A percentile compares a stretch with the other conserved stretches of the same genome.
Evolutionary conservation across 306 rosid species (phyloP).

Genomic region (Trifolium fragiferum): DNA sequence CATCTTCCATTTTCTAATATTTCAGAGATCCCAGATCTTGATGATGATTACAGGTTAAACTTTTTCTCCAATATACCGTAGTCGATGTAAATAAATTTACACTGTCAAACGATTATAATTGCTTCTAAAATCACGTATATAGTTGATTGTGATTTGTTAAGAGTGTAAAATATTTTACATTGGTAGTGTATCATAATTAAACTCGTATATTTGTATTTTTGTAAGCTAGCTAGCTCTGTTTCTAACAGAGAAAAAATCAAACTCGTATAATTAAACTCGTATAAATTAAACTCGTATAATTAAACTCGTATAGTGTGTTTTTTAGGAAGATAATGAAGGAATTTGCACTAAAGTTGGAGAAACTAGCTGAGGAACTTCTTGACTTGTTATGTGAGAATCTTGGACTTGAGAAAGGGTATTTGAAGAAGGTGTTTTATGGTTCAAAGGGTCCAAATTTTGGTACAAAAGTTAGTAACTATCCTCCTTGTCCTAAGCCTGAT

Average conservation of each 20-base stretch:
- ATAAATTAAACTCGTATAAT: no score
- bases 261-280: no score
- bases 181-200: neutral
- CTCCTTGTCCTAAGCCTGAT: constrained; percentile 93
- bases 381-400: constrained; percentile 91
- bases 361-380: constrained; percentile 77
- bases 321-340: constrained; percentile 78
- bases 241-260: neutral
- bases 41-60: constrained; percentile 74
- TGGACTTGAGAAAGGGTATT: constrained; percentile 84
- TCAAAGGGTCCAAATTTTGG: constrained; percentile 93
- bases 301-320: no score
- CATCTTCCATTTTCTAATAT: constrained; percentile 83
- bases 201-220: neutral
- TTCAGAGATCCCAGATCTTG: constrained; percentile 72
- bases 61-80: no score
- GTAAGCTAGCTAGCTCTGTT: neutral
- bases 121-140: neutral
- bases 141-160: no score
- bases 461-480: constrained; percentile 92
- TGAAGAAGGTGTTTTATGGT: constrained; percentile 78
- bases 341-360: constrained; percentile 68
- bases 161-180: neutral
- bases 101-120: neutral
- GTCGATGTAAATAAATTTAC: neutral